Conservation (phyloP, 1,139 yeast genomes). For the Pichia sp. region DNA sequence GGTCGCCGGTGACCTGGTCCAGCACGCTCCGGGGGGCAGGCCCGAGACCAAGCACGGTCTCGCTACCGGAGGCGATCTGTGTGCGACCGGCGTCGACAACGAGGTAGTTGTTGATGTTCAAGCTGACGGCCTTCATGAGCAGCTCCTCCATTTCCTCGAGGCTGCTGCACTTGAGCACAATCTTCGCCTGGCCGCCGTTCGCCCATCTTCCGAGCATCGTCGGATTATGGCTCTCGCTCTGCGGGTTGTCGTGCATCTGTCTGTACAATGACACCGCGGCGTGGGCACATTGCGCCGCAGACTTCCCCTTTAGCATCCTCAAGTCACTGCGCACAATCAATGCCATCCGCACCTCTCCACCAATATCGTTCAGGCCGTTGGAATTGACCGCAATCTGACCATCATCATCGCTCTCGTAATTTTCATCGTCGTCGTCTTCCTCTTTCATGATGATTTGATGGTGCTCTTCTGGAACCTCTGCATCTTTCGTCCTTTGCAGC, state of each 20-base stretch:
- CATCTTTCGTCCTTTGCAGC: not conserved
- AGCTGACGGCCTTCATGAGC: conserved; percentile 73
- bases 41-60: conserved; percentile 91
- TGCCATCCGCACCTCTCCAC: conserved; percentile 85
- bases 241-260: conserved; percentile 44
- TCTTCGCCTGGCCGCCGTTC: conserved; percentile 87
- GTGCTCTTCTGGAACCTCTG: not conserved
- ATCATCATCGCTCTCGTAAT: conserved; percentile 31
- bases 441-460: not conserved
- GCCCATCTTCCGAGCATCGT: conserved; percentile 72
- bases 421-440: conserved; percentile 36
- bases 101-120: conserved; percentile 72
- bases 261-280: conserved; percentile 90
- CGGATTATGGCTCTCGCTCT: conserved; percentile 45
- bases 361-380: conserved; percentile 51
- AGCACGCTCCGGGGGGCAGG: conserved; percentile 86
- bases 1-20: conserved; percentile 74
- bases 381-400: conserved; percentile 42
- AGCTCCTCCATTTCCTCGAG: conserved; percentile 74
- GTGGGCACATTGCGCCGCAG: conserved; percentile 96
- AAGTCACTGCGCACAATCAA: conserved; percentile 83
- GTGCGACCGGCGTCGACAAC: conserved; percentile 98
- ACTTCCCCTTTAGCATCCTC: conserved; percentile 91
- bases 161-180: conserved; percentile 67
- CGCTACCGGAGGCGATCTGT: conserved; percentile 90